Conservation (phyloP, 805 yeast genomes). For the Candida pseudoglaebosa region DNA sequence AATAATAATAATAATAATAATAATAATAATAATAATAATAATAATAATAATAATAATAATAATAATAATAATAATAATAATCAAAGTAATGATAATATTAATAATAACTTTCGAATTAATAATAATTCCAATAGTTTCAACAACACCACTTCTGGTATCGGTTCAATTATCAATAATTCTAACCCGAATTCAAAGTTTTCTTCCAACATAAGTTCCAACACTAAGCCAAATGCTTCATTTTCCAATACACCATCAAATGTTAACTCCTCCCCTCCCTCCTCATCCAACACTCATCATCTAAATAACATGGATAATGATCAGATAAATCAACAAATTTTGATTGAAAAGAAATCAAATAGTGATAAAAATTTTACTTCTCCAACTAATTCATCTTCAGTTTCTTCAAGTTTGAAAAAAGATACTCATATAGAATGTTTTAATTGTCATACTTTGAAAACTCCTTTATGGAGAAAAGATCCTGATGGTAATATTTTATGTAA, state of each 20-base stretch:
- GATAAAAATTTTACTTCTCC: neutral
- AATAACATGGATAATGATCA: conserved; percentile 5
- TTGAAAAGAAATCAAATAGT: neutral
- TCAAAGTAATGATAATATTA: too few species aligned
- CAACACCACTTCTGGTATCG: neutral
- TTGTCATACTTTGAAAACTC: conserved; percentile 58
- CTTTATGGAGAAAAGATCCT: conserved; percentile 60
- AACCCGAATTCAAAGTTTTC: too few species aligned
- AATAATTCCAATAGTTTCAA: neutral
- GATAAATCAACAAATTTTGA: conserved; percentile 1
- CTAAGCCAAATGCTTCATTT: too few species aligned
- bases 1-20: neutral
- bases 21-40: conserved; percentile 1
- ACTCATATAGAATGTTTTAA: conserved; percentile 45
- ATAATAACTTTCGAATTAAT: neutral
- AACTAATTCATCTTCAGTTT: neutral
- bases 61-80: too few species aligned
- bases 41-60: conserved; percentile 1
- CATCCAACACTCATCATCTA: neutral
- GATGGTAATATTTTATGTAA: conserved; percentile 58
- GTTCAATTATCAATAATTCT: neutral
- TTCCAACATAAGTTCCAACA: too few species aligned
- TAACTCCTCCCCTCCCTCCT: too few species aligned
- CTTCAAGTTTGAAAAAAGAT: conserved; percentile 1
- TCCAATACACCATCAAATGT: too few species aligned